Evolutionary conservation across 306 rosid genomes (phyloP), one percentile per base, ranked within the genome.

Genomic region (Sechiopsis laciniata): DNA sequence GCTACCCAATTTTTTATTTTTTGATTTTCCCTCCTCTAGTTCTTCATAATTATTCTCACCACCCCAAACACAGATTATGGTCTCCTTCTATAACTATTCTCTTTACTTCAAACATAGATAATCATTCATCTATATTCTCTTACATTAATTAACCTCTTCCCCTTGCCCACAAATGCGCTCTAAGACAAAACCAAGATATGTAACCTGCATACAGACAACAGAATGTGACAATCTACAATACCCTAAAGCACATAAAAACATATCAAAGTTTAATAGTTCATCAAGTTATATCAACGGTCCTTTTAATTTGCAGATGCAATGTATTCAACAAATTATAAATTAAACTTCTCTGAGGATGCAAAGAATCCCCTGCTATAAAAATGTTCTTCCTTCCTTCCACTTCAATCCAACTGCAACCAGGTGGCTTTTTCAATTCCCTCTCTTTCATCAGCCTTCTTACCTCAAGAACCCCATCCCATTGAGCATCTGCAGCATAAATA

Each of bases 361-460:
- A 85, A 79, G 74, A 86, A 78, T 93, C 96, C 74, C 87, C 96
- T 26, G 88, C 93, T 22, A 87, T 77, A 81, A 93, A 90, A 77
- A 85, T 59, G 71, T 84, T 84, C 53, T 73, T 83, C 67, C 72
- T 84, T 72, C 81, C 82, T 81, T 88, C 94, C 74, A 90, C 86
- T 85, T 90, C 97, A 45, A 90, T 88, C 97, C 98, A 93, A 77
- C 98, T 93, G 83, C 97, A 90, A 61, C 97, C 97, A 37, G 89
- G 91, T 56, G 94, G 96, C 72, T 86, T 90, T 79, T 83, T 90
- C 73, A 88, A 62, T 62, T 90, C 97, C 82, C 81, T 81, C 58
- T 69, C 82, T 83, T 78, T 87, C 94, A 87, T 82, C 77, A 82
- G 80, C 80, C 40, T 87, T 80, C 98, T 87, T 16, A 90, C 76